phyloP scores from a whole-genome alignment of 2,329 filamentous ascomycete species.

The Microcera coccophila region DNA sequence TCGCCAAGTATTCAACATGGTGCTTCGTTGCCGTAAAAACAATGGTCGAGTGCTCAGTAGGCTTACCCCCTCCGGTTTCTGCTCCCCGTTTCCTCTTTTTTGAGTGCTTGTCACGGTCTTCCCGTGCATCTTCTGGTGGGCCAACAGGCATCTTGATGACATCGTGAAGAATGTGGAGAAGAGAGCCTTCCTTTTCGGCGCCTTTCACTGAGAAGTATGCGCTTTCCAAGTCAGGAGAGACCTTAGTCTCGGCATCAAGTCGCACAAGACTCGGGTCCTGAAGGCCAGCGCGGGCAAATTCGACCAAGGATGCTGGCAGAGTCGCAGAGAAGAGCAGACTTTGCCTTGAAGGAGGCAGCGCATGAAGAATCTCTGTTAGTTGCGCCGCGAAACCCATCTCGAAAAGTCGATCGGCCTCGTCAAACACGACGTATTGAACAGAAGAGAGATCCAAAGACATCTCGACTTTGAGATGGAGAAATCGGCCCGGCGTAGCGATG shows the following conservation, averaged over 20 bases:
- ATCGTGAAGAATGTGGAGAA: slow-evolving; percentile 84
- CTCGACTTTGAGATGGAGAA: slow-evolving; percentile 93
- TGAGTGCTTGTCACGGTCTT: slow-evolving; percentile 42
- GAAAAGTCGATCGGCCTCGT: slow-evolving; percentile 94
- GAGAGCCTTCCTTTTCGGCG: slow-evolving; percentile 86
- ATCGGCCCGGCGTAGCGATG: slow-evolving; percentile 94
- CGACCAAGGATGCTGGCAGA: slow-evolving; percentile 86
- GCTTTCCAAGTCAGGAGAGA: slow-evolving; percentile 92
- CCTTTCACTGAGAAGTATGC: slow-evolving; percentile 93
- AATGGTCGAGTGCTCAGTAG: slow-evolving; percentile 88
- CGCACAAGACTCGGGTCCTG: slow-evolving; percentile 89
- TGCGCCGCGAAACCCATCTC: slow-evolving; percentile 98
- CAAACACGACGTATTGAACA: slow-evolving; percentile 91
- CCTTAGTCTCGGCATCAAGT: slow-evolving; percentile 89
- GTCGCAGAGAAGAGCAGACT: slow-evolving; percentile 95
- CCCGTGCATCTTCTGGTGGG: slow-evolving; percentile 51
- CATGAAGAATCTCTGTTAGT: slow-evolving; percentile 86
- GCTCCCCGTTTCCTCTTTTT: slow-evolving; percentile 70
- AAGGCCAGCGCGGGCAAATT: slow-evolving; percentile 89
- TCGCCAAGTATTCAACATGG: slow-evolving; percentile 88
- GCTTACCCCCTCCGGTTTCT: slow-evolving; percentile 56
- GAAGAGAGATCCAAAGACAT: slow-evolving; percentile 91
- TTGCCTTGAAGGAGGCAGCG: slow-evolving; percentile 77
- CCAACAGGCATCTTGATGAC: slow-evolving; percentile 85
- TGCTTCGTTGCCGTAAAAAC: slow-evolving; percentile 95